Conservation (phyloP, 768 basidiomycete species). For the Russula ochroleuca region DNA sequence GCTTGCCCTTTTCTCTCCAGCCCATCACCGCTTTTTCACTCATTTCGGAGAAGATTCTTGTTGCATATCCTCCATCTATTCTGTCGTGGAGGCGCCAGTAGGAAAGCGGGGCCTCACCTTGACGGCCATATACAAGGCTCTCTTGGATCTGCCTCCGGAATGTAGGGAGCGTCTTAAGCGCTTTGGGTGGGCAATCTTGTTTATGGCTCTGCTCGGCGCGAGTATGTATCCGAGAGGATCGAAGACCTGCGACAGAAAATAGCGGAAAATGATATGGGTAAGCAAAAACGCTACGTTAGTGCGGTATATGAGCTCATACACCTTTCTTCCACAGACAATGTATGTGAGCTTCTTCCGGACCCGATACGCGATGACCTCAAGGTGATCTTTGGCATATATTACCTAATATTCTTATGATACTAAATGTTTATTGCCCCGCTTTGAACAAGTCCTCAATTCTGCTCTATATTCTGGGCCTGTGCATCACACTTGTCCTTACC, state of each 20-base stretch:
- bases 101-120: not conserved
- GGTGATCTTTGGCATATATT: not conserved
- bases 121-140: not conserved
- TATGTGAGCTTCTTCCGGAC: not conserved
- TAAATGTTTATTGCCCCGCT: not conserved
- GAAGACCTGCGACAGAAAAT: not conserved
- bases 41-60: constrained; percentile 14
- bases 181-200: constrained; percentile 9
- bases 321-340: not conserved
- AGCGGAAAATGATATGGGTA: constrained; percentile 2
- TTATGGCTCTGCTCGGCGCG: constrained; percentile 7
- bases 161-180: not conserved
- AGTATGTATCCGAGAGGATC: constrained; percentile 7
- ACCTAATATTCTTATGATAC: constrained; percentile 6
- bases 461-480: constrained; percentile 1
- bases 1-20: not conserved
- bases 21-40: constrained; percentile 16
- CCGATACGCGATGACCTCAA: not conserved
- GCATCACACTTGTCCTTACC: not conserved
- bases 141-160: constrained; percentile 11
- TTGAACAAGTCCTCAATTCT: constrained; percentile 6
- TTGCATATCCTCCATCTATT: constrained; percentile 1
- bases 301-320: not conserved
- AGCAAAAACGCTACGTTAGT: not conserved
- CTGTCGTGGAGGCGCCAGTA: not conserved